Conservation (phyloP, 1,284 basidiomycete genomes). For the Cryptococcus sp. region DNA sequence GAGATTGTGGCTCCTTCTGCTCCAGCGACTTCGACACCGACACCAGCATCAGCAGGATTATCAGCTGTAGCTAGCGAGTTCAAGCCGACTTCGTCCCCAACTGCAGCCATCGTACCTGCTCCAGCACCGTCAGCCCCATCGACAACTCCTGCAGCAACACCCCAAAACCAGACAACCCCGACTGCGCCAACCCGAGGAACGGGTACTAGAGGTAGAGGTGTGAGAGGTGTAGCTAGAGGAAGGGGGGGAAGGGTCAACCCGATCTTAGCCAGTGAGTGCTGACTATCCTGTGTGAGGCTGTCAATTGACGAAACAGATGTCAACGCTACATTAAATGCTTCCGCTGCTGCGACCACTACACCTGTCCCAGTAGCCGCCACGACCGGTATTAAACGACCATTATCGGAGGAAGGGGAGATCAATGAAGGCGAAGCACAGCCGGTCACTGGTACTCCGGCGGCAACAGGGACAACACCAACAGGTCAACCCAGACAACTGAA, state of each 20-base stretch:
- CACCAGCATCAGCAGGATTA: constrained; percentile 4
- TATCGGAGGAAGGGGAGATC: constrained; percentile 30
- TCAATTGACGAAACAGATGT: constrained; percentile 20
- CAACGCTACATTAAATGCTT: constrained; percentile 30
- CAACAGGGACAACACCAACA: neutral
- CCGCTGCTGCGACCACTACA: constrained; percentile 4
- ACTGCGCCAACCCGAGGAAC: constrained; percentile 3
- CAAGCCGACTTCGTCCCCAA: constrained; percentile 10
- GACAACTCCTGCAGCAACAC: constrained; percentile 4
- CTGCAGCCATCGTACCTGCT: neutral
- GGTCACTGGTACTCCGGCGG: neutral
- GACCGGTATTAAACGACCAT: constrained; percentile 21
- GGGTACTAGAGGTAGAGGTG: constrained; percentile 3
- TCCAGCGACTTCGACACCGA: constrained; percentile 2
- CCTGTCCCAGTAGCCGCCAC: constrained; percentile 10
- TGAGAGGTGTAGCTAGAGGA: constrained; percentile 12
- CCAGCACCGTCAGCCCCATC: constrained; percentile 4
- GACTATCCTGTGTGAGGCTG: neutral
- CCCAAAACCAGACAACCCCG: constrained; percentile 3
- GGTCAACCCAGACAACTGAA: neutral
- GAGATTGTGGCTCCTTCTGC: neutral
- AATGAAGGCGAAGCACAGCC: constrained; percentile 1
- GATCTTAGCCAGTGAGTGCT: constrained; percentile 5
- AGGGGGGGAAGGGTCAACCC: constrained; percentile 3
- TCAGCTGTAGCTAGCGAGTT: constrained; percentile 16